These are phyloP conservation scores for Starmerella bombi DNA, from an alignment of 805 yeast species.

Conservation along the genomic window DNA sequence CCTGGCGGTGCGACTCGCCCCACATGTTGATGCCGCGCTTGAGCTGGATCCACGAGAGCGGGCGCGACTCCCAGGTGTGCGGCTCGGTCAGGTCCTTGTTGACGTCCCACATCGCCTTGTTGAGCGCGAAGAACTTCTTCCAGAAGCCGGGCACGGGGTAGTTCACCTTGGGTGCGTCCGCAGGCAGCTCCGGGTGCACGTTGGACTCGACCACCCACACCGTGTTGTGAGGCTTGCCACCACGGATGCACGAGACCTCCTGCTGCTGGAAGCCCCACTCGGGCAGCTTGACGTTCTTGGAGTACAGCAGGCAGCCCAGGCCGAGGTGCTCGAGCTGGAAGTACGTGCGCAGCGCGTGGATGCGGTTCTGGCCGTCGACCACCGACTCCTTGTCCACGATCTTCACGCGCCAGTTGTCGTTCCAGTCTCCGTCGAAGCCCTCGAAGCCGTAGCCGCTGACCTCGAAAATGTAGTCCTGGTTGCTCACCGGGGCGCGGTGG, in stretches of 20 bases:
- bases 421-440: conserved; percentile 49
- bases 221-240: conserved; percentile 54
- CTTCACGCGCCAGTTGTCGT: conserved; percentile 57
- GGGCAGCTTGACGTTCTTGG: conserved; percentile 63
- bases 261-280: conserved; percentile 73
- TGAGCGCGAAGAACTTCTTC: conserved; percentile 43
- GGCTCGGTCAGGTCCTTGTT: conserved; percentile 37
- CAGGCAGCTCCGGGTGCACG: conserved; percentile 37
- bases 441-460: conserved; percentile 60
- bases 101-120: conserved; percentile 41
- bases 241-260: conserved; percentile 76
- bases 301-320: conserved; percentile 54
- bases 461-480: conserved; percentile 79
- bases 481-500: conserved; percentile 74
- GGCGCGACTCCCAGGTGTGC: conserved; percentile 41
- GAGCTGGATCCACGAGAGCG: conserved; percentile 50
- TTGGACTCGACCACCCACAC: conserved; percentile 65
- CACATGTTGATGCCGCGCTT: conserved; percentile 48
- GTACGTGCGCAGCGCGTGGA: conserved; percentile 50
- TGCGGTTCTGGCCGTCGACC: conserved; percentile 23
- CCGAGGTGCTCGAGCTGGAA: conserved; percentile 57
- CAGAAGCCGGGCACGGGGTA: conserved; percentile 33
- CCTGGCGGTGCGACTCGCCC: conserved; percentile 32
- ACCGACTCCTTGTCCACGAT: conserved; percentile 31
- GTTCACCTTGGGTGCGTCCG: conserved; percentile 27